Percentiles rank a stretch among this genome's conserved stretches.
Evolutionary conservation across 2,329 filamentous ascomycete genomes (phyloP).

Genomic region (Diaporthe vaccinii): DNA sequence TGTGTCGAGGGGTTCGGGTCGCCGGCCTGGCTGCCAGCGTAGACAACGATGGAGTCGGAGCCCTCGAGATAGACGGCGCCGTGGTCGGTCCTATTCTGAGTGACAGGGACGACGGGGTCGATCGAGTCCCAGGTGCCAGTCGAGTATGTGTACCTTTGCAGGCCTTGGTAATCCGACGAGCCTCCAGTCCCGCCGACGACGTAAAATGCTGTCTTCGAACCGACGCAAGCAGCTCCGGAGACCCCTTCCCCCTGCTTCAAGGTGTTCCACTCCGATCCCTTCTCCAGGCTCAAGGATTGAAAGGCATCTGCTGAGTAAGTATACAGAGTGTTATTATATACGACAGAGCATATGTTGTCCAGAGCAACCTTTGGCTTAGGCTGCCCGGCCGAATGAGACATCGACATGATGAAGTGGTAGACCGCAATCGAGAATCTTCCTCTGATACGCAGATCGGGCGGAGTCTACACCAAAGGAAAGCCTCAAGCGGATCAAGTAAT

Average conservation of each 20-base stretch:
- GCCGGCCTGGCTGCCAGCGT: constrained; percentile 79
- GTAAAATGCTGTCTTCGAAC: constrained; percentile 75
- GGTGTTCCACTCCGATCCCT: constrained; percentile 79
- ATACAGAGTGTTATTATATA: constrained; percentile 87
- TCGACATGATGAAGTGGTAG: constrained; percentile 68
- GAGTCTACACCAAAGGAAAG: constrained; percentile 33
- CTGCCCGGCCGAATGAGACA: constrained; percentile 30
- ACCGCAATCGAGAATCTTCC: constrained; percentile 21
- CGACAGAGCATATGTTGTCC: constrained; percentile 83
- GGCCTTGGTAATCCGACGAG: constrained; percentile 73
- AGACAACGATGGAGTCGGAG: constrained; percentile 81
- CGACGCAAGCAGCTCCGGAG: constrained; percentile 81
- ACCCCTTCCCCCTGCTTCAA: constrained; percentile 78
- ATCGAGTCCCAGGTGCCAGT: constrained; percentile 67
- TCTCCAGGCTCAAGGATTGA: constrained; percentile 76
- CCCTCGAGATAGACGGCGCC: constrained; percentile 80
- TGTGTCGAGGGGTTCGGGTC: constrained; percentile 72
- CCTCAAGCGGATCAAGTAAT: constrained; percentile 36
- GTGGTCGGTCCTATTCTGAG: constrained; percentile 81
- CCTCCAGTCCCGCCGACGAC: constrained; percentile 81
- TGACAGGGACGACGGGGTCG: constrained; percentile 60
- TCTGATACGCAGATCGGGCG: constrained; percentile 8
- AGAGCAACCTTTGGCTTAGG: constrained; percentile 79
- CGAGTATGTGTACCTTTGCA: constrained; percentile 76
- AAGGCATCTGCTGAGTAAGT: constrained; percentile 83